Base-by-base conservation (phyloP, 2,329 filamentous ascomycete species). In the Aspergillus sp. region DNA sequence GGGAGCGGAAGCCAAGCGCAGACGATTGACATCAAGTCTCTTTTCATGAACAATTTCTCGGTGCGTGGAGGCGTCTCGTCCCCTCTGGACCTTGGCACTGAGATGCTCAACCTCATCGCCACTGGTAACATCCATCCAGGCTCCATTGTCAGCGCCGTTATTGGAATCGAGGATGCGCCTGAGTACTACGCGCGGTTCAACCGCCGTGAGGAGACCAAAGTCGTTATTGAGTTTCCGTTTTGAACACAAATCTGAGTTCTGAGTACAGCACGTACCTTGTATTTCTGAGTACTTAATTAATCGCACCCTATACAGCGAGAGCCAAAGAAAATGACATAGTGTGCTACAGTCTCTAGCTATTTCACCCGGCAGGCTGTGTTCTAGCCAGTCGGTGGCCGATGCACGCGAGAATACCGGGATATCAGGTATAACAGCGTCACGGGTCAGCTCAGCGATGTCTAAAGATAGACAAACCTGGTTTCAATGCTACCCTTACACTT, bases 111-210 rank as follows among this genome's bases (percentile, higher is more conserved):
- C n/a, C 59, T 73, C n/a, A 58, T 74, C 3, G 53, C 59, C 15
- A 59, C 50, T 6, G 70, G 67, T 1, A 51, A 59, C 12, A 70
- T 69, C 2, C 58, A 63, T 19, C 70, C 69, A 1, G 62, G 69
- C 2, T 72, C 73, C 46, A 60, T 73, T 23, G 61, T 68, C 3
- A 64, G 62, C 44, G 57, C 56, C 35, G 64, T 68, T 23, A 64
- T 68, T 9, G 61, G 64, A 6, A 65, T 73, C n/a, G 68, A 73
- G 9, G 64, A 72, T 1, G 70, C 64, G 9, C 66, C 67, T 3
- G 60, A 67, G 41, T 61, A 57, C 1, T 74, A 70, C 44, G 49
- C 46, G 17, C 60, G 66, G 9, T 73, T 68, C 48, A 62, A 70
- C n/a, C 52, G 59, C 44, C 56, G 59, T 9, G 40, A 61, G 23